A percentile compares a stretch with the other conserved stretches of the same genome.
Evolutionary conservation across 2,329 filamentous ascomycete species (phyloP).

Genomic region (Colletotrichum nymphaeae): DNA sequence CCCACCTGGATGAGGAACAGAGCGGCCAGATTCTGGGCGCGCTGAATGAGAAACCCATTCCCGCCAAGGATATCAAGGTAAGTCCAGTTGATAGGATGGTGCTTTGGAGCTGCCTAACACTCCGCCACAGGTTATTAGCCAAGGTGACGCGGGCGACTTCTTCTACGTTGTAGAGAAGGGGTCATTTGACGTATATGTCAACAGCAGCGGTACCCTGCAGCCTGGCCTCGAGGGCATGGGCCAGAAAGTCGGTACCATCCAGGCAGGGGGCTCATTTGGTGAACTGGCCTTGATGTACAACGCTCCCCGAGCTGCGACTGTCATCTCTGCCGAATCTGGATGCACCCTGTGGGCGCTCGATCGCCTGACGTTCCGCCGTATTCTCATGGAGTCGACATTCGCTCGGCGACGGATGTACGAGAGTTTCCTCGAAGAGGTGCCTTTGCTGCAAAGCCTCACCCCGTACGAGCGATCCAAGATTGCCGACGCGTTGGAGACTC

Average conservation of each 20-base stretch:
- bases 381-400: slow-evolving; percentile 98
- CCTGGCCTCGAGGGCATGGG: slow-evolving; percentile 86
- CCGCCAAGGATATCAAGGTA: slow-evolving; percentile 85
- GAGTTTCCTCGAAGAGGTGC: slow-evolving; percentile 94
- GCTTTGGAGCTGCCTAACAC: slow-evolving; percentile 40
- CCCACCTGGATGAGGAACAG: slow-evolving; percentile 94
- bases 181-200: slow-evolving; percentile 91
- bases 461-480: slow-evolving; percentile 97
- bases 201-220: slow-evolving; percentile 80
- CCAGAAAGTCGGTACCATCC: slow-evolving; percentile 82
- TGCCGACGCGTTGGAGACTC: slow-evolving; percentile 92
- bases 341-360: slow-evolving; percentile 95
- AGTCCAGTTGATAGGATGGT: slow-evolving; percentile 29
- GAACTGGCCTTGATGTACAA: slow-evolving; percentile 99
- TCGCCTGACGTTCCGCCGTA: slow-evolving; percentile 95
- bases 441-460: slow-evolving; percentile 83
- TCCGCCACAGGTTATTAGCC: slow-evolving; percentile 82
- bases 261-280: slow-evolving; percentile 92
- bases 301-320: slow-evolving; percentile 92
- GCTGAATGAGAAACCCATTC: slow-evolving; percentile 93
- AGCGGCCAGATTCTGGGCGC: slow-evolving; percentile 88
- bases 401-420: slow-evolving; percentile 97
- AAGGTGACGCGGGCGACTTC: slow-evolving; percentile 95
- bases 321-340: slow-evolving; percentile 81
- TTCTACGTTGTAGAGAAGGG: slow-evolving; percentile 98